Conservation (phyloP, 495 filamentous ascomycete species). For the Glarea lozoyensis region DNA sequence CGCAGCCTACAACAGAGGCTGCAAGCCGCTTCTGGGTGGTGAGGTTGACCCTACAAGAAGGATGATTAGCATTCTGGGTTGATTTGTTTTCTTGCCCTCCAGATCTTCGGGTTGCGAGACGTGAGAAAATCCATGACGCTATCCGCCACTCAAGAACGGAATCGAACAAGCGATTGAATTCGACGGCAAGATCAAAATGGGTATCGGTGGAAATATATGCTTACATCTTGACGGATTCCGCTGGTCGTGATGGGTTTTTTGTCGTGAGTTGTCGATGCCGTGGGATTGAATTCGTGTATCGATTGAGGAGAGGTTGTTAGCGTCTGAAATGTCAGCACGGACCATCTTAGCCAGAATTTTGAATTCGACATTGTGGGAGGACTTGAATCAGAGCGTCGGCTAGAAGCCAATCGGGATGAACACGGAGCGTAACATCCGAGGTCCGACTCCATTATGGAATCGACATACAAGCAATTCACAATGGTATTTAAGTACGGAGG, state of each 20-base stretch:
- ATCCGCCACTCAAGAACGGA: no score
- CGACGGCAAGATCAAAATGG: no score
- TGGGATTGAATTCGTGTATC: conserved; percentile 21
- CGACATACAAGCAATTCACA: no score
- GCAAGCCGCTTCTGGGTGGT: conserved; percentile 99
- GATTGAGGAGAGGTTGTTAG: no score
- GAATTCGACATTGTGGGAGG: background rate
- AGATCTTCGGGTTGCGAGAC: conserved; percentile 4
- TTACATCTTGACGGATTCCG: conserved; percentile 46
- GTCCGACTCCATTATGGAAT: background rate
- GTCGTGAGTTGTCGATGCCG: conserved; percentile 33
- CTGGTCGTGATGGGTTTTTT: conserved; percentile 33
- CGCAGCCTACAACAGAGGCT: conserved; percentile 93
- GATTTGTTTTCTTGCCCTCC: no score
- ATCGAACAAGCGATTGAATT: no score
- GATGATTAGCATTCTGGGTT: no score
- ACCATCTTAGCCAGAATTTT: background rate
- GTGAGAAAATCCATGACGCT: conserved; percentile 15
- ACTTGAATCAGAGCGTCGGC: no score
- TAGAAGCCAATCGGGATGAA: no score
- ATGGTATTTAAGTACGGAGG: no score
- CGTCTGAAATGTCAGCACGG: background rate
- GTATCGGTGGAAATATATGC: conserved; percentile 17
- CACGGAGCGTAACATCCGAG: background rate
- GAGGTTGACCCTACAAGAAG: conserved; percentile 83